Conservation (phyloP, 176 grass and related monocot species). For the Otatea glauca region DNA sequence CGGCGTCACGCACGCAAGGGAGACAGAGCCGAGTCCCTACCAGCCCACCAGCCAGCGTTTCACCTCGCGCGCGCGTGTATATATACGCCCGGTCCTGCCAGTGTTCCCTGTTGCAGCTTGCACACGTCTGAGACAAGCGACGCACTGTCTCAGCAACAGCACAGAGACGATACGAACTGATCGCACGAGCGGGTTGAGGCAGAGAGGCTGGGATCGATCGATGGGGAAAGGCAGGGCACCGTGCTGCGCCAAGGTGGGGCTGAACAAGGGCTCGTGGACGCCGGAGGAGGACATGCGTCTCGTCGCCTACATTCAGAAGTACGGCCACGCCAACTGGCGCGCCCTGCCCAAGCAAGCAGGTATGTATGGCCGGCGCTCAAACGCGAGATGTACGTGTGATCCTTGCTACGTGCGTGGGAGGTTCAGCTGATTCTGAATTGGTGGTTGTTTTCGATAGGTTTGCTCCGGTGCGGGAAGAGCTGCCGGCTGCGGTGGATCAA, state of each 20-base stretch:
- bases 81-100: constrained; percentile 20
- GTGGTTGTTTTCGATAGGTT: constrained; percentile 36
- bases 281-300: constrained; percentile 81
- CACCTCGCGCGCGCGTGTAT: constrained; percentile 4
- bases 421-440: background rate
- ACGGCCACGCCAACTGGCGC: constrained; percentile 87
- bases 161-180: background rate
- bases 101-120: constrained; percentile 36
- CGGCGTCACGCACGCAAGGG: constrained; percentile 31
- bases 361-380: constrained; percentile 33
- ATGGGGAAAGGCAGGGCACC: constrained; percentile 86
- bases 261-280: constrained; percentile 92
- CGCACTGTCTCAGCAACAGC: background rate
- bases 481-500: constrained; percentile 95
- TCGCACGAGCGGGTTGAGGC: background rate
- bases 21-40: background rate
- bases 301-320: constrained; percentile 70
- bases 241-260: constrained; percentile 88
- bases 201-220: constrained; percentile 30
- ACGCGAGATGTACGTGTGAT: background rate
- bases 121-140: constrained; percentile 12
- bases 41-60: background rate
- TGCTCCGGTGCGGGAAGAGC: constrained; percentile 94
- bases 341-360: constrained; percentile 89
- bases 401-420: background rate